These are phyloP conservation scores for Lipomyces spencermartinsiae DNA, from an alignment of 805 yeast genomes.

Conservation along the genomic window DNA sequence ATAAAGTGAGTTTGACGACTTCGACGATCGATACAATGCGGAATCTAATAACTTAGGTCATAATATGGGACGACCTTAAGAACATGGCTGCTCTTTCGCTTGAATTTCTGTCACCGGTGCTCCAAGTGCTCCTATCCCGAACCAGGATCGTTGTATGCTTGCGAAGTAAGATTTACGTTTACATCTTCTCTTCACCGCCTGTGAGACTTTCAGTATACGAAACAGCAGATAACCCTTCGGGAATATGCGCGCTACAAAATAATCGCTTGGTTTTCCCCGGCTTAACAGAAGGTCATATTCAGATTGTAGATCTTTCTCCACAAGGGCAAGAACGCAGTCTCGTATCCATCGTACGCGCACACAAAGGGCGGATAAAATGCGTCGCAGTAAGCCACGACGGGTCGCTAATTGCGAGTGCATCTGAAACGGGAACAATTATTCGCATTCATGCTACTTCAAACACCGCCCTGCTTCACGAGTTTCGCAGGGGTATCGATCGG, in stretches of 20 bases:
- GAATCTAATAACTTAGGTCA: slow-evolving; percentile 47
- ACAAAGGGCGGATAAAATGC: slow-evolving; percentile 67
- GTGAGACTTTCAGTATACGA: slow-evolving; percentile 66
- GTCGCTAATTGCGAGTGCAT: slow-evolving; percentile 76
- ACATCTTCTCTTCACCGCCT: slow-evolving; percentile 84
- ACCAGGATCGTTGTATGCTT: slow-evolving; percentile 76
- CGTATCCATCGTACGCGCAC: slow-evolving; percentile 77
- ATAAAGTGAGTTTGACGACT: slow-evolving; percentile 52
- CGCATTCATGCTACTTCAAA: slow-evolving; percentile 72
- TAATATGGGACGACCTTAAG: slow-evolving; percentile 92
- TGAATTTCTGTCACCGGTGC: slow-evolving; percentile 77
- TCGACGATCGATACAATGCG: not conserved
- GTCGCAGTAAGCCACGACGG: slow-evolving; percentile 69
- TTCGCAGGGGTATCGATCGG: slow-evolving; percentile 86
- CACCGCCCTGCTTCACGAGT: slow-evolving; percentile 77
- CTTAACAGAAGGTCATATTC: slow-evolving; percentile 75
- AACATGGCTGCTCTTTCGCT: slow-evolving; percentile 72
- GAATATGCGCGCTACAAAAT: slow-evolving; percentile 62
- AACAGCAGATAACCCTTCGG: slow-evolving; percentile 66
- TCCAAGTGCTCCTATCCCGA: slow-evolving; percentile 76
- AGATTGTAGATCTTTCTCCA: slow-evolving; percentile 75
- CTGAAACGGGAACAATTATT: slow-evolving; percentile 81
- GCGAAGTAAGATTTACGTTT: slow-evolving; percentile 69
- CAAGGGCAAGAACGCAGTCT: slow-evolving; percentile 66
- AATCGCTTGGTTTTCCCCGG: slow-evolving; percentile 81